Percentiles rank a stretch among this genome's conserved stretches.
phyloP scores from a whole-genome alignment of 495 filamentous ascomycete genomes.

The Pyrenopolyporus hunteri region DNA sequence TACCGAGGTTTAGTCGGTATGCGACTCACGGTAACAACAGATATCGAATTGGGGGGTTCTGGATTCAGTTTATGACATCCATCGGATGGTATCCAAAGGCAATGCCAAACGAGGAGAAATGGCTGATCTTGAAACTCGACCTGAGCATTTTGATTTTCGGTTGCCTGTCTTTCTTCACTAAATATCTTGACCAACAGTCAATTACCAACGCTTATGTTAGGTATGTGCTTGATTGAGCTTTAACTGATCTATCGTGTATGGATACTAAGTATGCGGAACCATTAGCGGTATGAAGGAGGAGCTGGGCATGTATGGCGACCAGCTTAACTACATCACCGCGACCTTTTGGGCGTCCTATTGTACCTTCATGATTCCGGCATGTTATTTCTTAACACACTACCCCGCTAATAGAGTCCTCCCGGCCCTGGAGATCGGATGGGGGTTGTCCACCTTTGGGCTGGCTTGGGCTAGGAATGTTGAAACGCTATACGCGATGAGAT shows the following conservation, averaged over 20 bases:
- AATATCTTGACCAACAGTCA: conserved; percentile 46
- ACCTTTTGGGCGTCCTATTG: conserved; percentile 48
- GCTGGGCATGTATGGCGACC: conserved; percentile 37
- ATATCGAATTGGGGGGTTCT: conserved; percentile 5
- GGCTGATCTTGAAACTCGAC: conserved; percentile 44
- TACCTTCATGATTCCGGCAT: conserved; percentile 53
- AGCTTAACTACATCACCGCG: conserved; percentile 46
- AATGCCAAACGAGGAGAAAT: conserved; percentile 40
- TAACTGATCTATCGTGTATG: not conserved
- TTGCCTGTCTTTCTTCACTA: conserved; percentile 47
- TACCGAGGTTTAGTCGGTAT: not conserved
- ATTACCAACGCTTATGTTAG: conserved; percentile 48
- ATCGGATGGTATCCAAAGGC: conserved; percentile 41
- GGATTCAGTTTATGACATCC: conserved; percentile 40
- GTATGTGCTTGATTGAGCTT: conserved; percentile 26
- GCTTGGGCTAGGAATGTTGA: conserved; percentile 35
- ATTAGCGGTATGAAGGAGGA: conserved; percentile 43
- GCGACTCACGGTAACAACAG: not conserved
- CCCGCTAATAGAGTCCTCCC: conserved; percentile 42
- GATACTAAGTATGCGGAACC: conserved; percentile 6
- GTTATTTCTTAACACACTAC: conserved; percentile 44
- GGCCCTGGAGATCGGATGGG: conserved; percentile 45
- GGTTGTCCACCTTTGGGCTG: conserved; percentile 41
- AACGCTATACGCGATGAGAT: conserved; percentile 45
- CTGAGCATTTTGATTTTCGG: conserved; percentile 45